phyloP scores from a whole-genome alignment of 2,329 filamentous ascomycete genomes.

The Rutstroemia sydowiana region DNA sequence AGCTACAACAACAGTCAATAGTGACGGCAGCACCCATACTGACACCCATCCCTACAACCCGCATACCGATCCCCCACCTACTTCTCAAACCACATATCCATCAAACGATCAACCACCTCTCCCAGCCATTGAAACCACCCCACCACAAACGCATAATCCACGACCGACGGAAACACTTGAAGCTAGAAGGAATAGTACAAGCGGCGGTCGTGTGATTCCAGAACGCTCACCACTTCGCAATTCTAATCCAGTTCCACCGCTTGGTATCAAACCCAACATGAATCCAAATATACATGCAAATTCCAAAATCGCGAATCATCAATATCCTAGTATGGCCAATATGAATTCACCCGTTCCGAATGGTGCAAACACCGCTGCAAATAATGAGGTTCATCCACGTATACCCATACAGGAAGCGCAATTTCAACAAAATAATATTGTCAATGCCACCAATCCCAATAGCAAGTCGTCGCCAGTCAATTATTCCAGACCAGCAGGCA shows the following conservation, averaged over 20 bases:
- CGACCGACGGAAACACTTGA: background rate
- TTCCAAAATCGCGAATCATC: background rate
- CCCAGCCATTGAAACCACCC: background rate
- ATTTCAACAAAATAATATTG: no score
- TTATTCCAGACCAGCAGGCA: slow-evolving; percentile 4
- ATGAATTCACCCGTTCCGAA: background rate
- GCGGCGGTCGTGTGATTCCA: slow-evolving; percentile 6
- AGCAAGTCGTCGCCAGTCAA: background rate
- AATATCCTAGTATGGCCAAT: background rate
- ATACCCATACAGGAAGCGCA: no score
- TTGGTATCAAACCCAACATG: background rate
- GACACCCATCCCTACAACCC: slow-evolving; percentile 8
- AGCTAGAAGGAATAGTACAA: slow-evolving; percentile 1
- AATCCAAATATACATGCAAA: no score
- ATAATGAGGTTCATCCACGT: background rate
- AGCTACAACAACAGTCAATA: slow-evolving; percentile 8
- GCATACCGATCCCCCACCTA: slow-evolving; percentile 3
- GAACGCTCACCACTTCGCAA: slow-evolving; percentile 7
- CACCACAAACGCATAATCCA: background rate
- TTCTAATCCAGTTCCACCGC: slow-evolving; percentile 3
- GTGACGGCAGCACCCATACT: slow-evolving; percentile 5
- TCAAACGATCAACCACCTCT: background rate
- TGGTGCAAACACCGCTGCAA: background rate
- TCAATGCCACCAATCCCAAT: background rate
- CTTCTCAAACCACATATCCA: slow-evolving; percentile 3